Percentiles rank a stretch among this genome's conserved stretches.
Evolutionary conservation across 257 asterid genomes (phyloP).

Genomic region (Solanum ossicruentum): DNA sequence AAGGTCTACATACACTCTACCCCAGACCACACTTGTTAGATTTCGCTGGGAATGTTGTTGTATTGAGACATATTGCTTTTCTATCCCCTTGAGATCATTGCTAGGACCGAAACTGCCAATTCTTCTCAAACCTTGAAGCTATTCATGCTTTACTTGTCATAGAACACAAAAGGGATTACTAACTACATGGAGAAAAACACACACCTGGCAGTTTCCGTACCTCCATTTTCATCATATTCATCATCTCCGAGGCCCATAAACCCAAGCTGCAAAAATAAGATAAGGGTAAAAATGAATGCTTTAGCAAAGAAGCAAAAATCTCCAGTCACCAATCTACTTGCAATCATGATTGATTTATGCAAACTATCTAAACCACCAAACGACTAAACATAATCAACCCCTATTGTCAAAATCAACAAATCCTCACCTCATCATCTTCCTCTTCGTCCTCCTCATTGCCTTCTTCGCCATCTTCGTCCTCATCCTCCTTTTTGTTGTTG

Average conservation of each 20-base stretch:
- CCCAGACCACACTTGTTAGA: too few species aligned
- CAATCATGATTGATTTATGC: neutral
- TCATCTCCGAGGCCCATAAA: slow-evolving; percentile 44
- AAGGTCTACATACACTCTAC: too few species aligned
- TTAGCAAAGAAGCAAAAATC: slow-evolving; percentile 1
- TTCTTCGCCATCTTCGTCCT: slow-evolving; percentile 24
- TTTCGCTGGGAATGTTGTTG: too few species aligned
- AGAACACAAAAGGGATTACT: neutral
- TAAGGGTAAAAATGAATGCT: neutral
- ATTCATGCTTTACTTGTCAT: neutral
- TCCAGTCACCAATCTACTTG: neutral
- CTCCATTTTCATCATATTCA: slow-evolving; percentile 34
- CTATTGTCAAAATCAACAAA: slow-evolving; percentile 31
- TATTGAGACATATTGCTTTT: neutral
- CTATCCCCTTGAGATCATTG: neutral
- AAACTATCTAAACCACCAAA: neutral
- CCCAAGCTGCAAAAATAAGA: slow-evolving; percentile 43
- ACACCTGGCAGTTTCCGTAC: slow-evolving; percentile 51
- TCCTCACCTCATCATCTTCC: slow-evolving; percentile 28
- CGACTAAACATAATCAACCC: slow-evolving; percentile 21
- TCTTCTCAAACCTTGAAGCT: neutral
- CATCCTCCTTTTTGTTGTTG: slow-evolving; percentile 22
- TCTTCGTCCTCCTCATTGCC: slow-evolving; percentile 17
- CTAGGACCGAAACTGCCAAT: neutral
- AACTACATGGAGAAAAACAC: neutral